Evolutionary conservation across 164 flowering plant genomes (phyloP), one percentile per base, ranked within the genome.

Genomic region (Sedum album): DNA sequence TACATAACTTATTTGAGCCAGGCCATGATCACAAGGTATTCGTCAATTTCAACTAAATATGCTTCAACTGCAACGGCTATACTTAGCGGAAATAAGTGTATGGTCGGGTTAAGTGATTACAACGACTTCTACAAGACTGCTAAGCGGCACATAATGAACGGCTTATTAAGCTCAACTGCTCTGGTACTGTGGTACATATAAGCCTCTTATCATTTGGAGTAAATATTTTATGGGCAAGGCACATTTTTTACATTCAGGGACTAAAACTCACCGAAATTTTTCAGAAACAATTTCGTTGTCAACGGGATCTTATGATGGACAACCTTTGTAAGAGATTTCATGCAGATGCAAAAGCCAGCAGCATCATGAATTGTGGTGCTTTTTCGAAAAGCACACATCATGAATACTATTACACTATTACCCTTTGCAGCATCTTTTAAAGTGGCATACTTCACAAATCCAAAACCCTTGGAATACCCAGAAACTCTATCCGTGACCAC

Each of bases 61-160:
- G 82, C 92, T 62, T 82, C 96, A 28, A 87, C 81, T 20, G 96
- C 97, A 18, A 69, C 90, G 66, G 82, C 57, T 66, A 73, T 86
- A 62, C 89, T 95, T 55, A 87, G 94, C 20, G 31, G 25, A 35
- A 78, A 90, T 72, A 91, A 91, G 65, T 73, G 77, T 66, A 87
- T 94, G 86, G 97, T 94, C 68, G 97, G 96, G 20, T 84, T 71
- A 36, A 90, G 99, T 77, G 97, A 95, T 77, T 90, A 92, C 66
- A 68, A 82, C 26, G 96, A 90, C 21, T 90, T 87, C 74, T 90
- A 95, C 81, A 90, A 83, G 80, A 75, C 73, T 71, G 84, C 73
- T 7, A 95, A 92, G 71, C 76, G 83, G 31, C 62, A 74, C 65
- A 31, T 92, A 35, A 75, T 95, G 28, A 67, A 83, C 15, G 75